Base-by-base conservation (phyloP, 352 stramenopile species). In the Phytophthora foliorum region DNA sequence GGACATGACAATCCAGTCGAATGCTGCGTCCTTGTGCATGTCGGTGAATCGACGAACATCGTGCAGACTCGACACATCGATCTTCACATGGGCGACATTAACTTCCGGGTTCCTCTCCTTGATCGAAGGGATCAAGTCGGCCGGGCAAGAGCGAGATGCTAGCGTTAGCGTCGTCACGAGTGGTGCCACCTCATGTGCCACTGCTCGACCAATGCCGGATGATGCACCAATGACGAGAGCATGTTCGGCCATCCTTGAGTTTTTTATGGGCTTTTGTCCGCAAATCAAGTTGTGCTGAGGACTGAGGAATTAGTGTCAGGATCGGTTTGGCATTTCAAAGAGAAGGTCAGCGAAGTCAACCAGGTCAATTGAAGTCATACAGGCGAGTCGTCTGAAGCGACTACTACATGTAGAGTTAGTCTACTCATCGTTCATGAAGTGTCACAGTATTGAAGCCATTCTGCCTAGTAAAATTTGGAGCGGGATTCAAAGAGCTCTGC, bases 401-500 rank as follows among this genome's bases (percentile, higher is more conserved):
- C n/a, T n/a, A n/a, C n/a, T n/a, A n/a, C n/a, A n/a, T n/a, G n/a
- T n/a, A n/a, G n/a, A 34, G 29, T 34, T 8, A 34, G 29, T 34
- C 29, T 29, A 29, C 25, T 29, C 25, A 29, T 29, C 25, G 25
- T 29, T 34, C 29, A 34, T 34, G 29, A 34, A 34, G 34, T 27
- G 8, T 19, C 41, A 29, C 21, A 6, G 8, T 11, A 8, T n/a
- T 22, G 25, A 14, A 34, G 7, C 29, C 29, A 11, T 5, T 5
- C 9, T 46, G 44, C 41, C 78, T 41, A 90, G 46, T 88, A 92
- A 25, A 89, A 92, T 49, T 86, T 90, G 19, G 78, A 90, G 29
- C 84, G 81, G 9, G 80, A 63, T 36, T 92, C 82, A 41, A 94
- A 94, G 52, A 91, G 85, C 31, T 88, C 82, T 32, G 80, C 82